phyloP scores from a whole-genome alignment of 2,329 filamentous ascomycete species.

The Botrytis deweyae region DNA sequence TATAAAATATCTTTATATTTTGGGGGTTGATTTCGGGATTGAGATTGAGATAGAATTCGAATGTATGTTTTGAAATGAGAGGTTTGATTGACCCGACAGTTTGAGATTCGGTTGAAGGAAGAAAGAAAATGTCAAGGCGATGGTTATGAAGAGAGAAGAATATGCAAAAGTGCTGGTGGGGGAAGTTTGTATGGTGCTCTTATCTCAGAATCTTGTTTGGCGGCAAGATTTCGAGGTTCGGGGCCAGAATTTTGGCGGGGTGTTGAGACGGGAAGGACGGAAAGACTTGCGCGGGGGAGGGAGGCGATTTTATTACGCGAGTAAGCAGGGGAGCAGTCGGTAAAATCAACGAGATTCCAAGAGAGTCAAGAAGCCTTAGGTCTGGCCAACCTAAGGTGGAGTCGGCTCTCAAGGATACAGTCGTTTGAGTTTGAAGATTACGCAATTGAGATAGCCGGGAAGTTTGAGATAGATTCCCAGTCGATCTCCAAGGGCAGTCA shows the following conservation, averaged over 20 bases:
- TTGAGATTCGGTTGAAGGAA: not conserved
- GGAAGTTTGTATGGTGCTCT: not conserved
- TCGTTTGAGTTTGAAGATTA: not conserved
- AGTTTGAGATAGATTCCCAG: not conserved
- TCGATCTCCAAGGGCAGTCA: no score
- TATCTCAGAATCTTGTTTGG: not conserved
- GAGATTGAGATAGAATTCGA: not conserved
- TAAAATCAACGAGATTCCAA: not conserved
- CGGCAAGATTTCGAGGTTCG: not conserved
- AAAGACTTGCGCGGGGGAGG: accelerated
- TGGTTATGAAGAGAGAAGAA: not conserved
- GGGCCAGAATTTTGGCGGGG: no score
- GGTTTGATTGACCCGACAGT: not conserved
- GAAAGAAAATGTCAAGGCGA: not conserved
- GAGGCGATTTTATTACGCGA: no score
- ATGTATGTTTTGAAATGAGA: not conserved
- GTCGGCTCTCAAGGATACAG: not conserved
- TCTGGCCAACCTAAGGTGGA: slow-evolving; percentile 9
- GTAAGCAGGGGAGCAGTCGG: not conserved
- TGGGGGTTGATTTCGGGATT: no score
- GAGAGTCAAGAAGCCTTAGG: not conserved
- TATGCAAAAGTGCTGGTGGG: not conserved
- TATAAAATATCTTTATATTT: not conserved
- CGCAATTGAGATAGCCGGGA: not conserved
- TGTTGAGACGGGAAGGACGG: not conserved